Conservation (phyloP, 1,284 basidiomycete species). For the Albatrellus sp. region DNA sequence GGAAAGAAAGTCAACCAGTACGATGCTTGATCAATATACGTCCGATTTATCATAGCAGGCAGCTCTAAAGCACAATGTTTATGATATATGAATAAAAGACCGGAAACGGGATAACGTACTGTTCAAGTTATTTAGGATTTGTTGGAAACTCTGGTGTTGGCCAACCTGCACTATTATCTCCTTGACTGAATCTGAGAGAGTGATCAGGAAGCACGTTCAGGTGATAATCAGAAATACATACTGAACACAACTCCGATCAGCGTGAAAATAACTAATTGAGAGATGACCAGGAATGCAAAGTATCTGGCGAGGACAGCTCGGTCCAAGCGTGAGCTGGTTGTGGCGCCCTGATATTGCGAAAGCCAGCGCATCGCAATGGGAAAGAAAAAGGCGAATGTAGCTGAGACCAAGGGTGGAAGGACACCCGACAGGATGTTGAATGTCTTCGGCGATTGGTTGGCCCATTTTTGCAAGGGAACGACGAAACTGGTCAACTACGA, state of each 20-base stretch:
- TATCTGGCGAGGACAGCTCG: conserved; percentile 85
- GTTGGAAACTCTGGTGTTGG: conserved; percentile 46
- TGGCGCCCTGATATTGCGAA: conserved; percentile 70
- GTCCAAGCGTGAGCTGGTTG: conserved; percentile 72
- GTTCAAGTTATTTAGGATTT: conserved; percentile 56
- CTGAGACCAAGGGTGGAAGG: conserved; percentile 77
- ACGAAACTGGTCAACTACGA: conserved; percentile 53
- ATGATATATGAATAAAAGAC: conserved; percentile 5
- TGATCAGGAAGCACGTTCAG: conserved; percentile 3
- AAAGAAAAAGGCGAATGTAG: conserved; percentile 79
- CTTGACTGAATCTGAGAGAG: conserved; percentile 43
- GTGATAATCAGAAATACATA: conserved; percentile 23
- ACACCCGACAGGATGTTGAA: conserved; percentile 81
- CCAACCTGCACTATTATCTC: conserved; percentile 62
- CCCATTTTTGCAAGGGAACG: conserved; percentile 62
- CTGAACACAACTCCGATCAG: conserved; percentile 82
- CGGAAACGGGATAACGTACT: conserved; percentile 28
- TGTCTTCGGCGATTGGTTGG: conserved; percentile 37
- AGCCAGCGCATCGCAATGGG: conserved; percentile 83
- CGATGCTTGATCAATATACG: conserved; percentile 74
- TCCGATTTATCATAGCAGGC: conserved; percentile 60
- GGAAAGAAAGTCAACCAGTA: conserved; percentile 96
- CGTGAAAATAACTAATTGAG: conserved; percentile 85
- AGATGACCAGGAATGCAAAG: conserved; percentile 84
- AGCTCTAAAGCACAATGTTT: conserved; percentile 32